Evolutionary conservation across 805 yeast genomes (phyloP).

Genomic region (Saccharomycopsis sp.): DNA sequence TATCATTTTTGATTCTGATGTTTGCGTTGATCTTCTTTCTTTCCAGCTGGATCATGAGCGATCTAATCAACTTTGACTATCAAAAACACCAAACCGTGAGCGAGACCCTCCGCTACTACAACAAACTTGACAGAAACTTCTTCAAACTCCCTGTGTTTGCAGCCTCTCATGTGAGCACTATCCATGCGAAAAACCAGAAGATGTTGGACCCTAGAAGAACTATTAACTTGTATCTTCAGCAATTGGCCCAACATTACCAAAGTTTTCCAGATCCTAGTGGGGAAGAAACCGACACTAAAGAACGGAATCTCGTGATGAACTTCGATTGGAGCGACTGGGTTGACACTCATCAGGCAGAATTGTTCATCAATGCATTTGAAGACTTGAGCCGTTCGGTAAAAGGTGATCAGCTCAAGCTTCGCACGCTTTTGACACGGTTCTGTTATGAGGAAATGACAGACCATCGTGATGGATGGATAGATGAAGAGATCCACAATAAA

Average conservation of each 20-base stretch:
- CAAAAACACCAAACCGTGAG: conserved; percentile 6
- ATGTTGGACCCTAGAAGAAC: conserved; percentile 15
- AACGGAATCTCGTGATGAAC: background rate
- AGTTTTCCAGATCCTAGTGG: background rate
- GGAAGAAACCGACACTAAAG: background rate
- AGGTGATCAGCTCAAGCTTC: conserved; percentile 11
- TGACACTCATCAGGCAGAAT: conserved; percentile 26
- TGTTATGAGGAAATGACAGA: conserved; percentile 24
- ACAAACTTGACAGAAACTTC: conserved; percentile 15
- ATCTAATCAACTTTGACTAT: conserved; percentile 7
- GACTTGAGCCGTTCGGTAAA: conserved; percentile 14
- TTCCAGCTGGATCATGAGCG: conserved; percentile 5
- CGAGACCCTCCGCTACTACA: conserved; percentile 14
- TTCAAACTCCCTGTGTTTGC: conserved; percentile 20
- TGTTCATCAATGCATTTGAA: conserved; percentile 28
- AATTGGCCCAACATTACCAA: conserved; percentile 4
- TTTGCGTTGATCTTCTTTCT: conserved; percentile 4
- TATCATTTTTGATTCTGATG: conserved; percentile 1
- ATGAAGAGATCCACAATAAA: conserved; percentile 20
- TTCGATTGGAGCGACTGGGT: conserved; percentile 33
- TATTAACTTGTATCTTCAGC: conserved; percentile 9
- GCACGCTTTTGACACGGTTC: conserved; percentile 12
- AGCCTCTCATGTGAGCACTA: conserved; percentile 1
- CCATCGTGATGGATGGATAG: conserved; percentile 26
- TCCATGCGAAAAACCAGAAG: background rate